Evolutionary conservation across 441 rosid genomes (phyloP).

Genomic region (Geranium incanum): DNA sequence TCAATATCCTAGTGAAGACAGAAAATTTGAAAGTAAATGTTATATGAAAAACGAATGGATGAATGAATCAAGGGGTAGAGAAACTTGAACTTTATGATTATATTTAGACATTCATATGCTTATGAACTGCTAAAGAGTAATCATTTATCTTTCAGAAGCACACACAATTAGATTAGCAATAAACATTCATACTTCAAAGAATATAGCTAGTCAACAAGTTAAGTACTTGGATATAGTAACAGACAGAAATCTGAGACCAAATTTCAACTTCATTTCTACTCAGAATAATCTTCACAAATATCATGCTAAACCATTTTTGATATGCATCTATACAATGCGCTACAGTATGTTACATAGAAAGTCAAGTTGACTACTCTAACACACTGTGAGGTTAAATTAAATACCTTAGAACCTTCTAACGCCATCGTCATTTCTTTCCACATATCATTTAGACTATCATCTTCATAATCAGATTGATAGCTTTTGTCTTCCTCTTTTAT

Average conservation of each 20-base stretch:
- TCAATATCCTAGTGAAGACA: constrained; percentile 39
- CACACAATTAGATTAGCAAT: not conserved
- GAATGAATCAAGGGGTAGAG: not conserved
- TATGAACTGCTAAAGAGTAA: not conserved
- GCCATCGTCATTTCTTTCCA: constrained; percentile 82
- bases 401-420: constrained; percentile 63
- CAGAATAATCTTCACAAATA: no score
- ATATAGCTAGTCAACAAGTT: not conserved
- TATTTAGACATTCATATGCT: not conserved
- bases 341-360: not conserved
- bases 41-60: constrained; percentile 4
- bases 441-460: constrained; percentile 73
- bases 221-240: no score
- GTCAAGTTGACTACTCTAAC: not conserved
- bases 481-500: constrained; percentile 39
- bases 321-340: not conserved
- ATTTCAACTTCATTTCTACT: no score
- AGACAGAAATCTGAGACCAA: no score
- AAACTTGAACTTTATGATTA: constrained; percentile 8
- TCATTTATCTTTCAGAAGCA: not conserved
- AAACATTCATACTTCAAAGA: not conserved
- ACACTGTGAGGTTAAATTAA: constrained; percentile 10
- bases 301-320: not conserved
- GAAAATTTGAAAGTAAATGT: constrained; percentile 19
- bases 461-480: constrained; percentile 27